A percentile compares a stretch with the other conserved stretches of the same genome.
Conservation (phyloP, 495 filamentous ascomycete species). For the Acidiella bohemica region DNA sequence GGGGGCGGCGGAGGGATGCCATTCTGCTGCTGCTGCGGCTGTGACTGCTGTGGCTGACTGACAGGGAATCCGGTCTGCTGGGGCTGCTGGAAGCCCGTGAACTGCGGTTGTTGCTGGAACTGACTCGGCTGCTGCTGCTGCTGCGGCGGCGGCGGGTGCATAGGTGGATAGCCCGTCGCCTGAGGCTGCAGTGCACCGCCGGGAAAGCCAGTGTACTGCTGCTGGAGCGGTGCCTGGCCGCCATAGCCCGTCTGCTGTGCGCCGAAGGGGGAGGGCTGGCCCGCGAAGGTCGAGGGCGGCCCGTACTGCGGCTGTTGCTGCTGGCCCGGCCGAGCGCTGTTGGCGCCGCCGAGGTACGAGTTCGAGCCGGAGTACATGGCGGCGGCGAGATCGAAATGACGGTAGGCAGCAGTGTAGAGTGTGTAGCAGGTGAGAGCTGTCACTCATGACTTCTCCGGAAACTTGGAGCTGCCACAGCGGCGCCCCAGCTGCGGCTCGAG, state of each 20-base stretch:
- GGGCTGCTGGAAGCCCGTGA: constrained; percentile 20
- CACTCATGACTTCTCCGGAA: too few relatives aligned
- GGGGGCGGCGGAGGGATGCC: constrained; percentile 33
- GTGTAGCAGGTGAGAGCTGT: too few relatives aligned
- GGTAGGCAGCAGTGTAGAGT: too few relatives aligned
- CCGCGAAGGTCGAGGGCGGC: constrained; percentile 38
- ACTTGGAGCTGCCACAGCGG: too few relatives aligned
- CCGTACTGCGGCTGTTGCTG: constrained; percentile 52
- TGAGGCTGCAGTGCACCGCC: constrained; percentile 39
- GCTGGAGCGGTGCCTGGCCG: constrained; percentile 23
- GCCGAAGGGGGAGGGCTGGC: constrained; percentile 13
- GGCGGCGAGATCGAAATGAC: background rate
- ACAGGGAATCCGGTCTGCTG: constrained; percentile 27
- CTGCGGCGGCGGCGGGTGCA: constrained; percentile 32
- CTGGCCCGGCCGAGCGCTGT: constrained; percentile 57
- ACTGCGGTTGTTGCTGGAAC: constrained; percentile 36
- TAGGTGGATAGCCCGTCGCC: constrained; percentile 42
- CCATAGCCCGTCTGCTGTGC: constrained; percentile 6
- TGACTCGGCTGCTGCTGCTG: constrained; percentile 34
- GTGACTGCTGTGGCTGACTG: constrained; percentile 27
- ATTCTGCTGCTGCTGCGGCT: constrained; percentile 29
- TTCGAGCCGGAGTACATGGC: constrained; percentile 81
- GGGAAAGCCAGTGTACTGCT: constrained; percentile 41
- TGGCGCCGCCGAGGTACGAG: constrained; percentile 66
- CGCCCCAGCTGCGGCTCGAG: too few relatives aligned